Conservation (phyloP, 1,139 yeast species). For the Lodderomyces margitis region DNA sequence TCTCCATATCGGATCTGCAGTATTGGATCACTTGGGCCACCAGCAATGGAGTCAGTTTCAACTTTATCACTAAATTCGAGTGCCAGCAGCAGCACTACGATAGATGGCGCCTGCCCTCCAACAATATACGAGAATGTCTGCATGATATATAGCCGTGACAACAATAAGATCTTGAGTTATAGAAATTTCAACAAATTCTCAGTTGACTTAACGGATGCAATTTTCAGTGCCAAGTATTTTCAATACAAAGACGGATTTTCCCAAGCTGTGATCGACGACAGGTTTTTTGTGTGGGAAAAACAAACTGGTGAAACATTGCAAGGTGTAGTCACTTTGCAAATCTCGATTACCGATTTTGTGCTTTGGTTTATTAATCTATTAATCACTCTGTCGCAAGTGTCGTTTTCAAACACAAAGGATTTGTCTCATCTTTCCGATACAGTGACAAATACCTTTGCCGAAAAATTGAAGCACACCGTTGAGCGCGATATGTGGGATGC, state of each 20-base stretch:
- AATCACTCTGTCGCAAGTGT: conserved; percentile 16
- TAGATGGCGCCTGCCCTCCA: conserved; percentile 15
- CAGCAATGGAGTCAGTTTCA: conserved; percentile 13
- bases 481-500: conserved; percentile 48
- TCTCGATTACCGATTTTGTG: conserved; percentile 26
- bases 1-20: neutral
- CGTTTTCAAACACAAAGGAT: conserved; percentile 4
- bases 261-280: conserved; percentile 10
- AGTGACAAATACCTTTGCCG: conserved; percentile 36
- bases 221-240: conserved; percentile 3
- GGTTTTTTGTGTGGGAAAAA: conserved; percentile 23
- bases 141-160: conserved; percentile 28
- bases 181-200: conserved; percentile 11
- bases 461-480: conserved; percentile 46
- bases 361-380: conserved; percentile 34
- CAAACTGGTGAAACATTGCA: conserved; percentile 9
- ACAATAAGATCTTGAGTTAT: conserved; percentile 10
- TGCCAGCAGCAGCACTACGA: conserved; percentile 13
- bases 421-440: conserved; percentile 13
- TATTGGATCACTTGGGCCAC: neutral
- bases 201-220: conserved; percentile 1
- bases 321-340: conserved; percentile 30
- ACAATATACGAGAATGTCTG: conserved; percentile 30
- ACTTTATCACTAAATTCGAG: conserved; percentile 13
- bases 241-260: conserved; percentile 12